Evolutionary conservation across 2,329 filamentous ascomycete species (phyloP).

Genomic region (Phaeosphaeriaceae sp.): DNA sequence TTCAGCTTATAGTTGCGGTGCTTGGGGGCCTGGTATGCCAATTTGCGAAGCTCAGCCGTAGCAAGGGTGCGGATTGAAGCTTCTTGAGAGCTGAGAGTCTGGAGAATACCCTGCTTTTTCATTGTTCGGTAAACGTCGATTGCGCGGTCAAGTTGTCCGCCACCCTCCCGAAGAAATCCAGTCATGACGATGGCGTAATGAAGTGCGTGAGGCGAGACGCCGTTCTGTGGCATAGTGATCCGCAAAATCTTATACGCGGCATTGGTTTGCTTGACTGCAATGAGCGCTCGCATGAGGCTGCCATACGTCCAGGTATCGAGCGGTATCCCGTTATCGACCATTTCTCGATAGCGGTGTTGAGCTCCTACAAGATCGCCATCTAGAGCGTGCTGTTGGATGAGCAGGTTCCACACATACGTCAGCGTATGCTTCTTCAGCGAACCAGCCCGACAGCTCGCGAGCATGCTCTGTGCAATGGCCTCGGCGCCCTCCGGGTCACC

Average conservation of each 20-base stretch:
- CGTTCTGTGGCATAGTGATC: constrained; percentile 59
- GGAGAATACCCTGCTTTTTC: constrained; percentile 46
- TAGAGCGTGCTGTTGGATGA: constrained; percentile 74
- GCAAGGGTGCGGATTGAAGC: constrained; percentile 42
- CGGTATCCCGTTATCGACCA: constrained; percentile 60
- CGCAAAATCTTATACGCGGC: constrained; percentile 63
- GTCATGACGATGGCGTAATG: constrained; percentile 64
- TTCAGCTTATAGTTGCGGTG: constrained; percentile 23
- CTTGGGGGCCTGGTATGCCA: background rate
- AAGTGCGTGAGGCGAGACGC: constrained; percentile 54
- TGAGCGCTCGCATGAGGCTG: constrained; percentile 67
- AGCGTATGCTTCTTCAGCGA: constrained; percentile 57
- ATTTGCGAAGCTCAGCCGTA: background rate
- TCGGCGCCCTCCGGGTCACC: constrained; percentile 53
- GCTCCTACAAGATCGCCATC: constrained; percentile 66
- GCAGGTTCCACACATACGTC: constrained; percentile 78
- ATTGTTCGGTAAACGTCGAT: constrained; percentile 59
- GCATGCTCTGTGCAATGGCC: constrained; percentile 65
- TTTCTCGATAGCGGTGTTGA: constrained; percentile 62
- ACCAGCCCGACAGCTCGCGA: constrained; percentile 51
- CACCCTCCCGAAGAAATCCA: constrained; percentile 53
- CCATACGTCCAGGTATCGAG: constrained; percentile 67
- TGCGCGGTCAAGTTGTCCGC: constrained; percentile 55
- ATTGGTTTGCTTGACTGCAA: constrained; percentile 61
- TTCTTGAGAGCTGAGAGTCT: constrained; percentile 54